A percentile compares a stretch with the other conserved stretches of the same genome.
These are phyloP conservation scores for Lactarius trivialis DNA, from an alignment of 768 basidiomycete genomes.

Conservation along the genomic window DNA sequence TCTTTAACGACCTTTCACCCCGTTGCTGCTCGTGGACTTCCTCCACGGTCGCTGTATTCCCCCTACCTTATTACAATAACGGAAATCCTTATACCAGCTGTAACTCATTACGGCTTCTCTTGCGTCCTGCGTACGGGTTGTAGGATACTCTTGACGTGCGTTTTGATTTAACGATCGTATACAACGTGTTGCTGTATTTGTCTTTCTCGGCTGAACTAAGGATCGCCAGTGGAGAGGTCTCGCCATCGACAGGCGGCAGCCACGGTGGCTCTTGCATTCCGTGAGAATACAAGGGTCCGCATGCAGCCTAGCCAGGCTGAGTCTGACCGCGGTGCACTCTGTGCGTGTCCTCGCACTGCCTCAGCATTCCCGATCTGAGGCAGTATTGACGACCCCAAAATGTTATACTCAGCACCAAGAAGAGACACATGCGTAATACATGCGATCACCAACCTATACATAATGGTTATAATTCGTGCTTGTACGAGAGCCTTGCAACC, in stretches of 20 bases:
- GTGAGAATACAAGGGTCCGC: constrained; percentile 6
- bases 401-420: background rate
- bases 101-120: constrained; percentile 1
- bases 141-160: constrained; percentile 7
- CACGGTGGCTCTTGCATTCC: constrained; percentile 6
- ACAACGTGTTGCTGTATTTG: constrained; percentile 13
- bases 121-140: constrained; percentile 1
- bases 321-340: background rate
- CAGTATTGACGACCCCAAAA: constrained; percentile 9
- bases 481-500: background rate
- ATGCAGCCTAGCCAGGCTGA: constrained; percentile 6
- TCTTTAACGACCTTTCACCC: background rate
- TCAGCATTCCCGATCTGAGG: constrained; percentile 7
- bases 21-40: constrained; percentile 10
- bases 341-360: constrained; percentile 4
- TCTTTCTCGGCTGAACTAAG: constrained; percentile 14
- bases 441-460: constrained; percentile 10
- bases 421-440: constrained; percentile 10
- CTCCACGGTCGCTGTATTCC: constrained; percentile 9
- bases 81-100: background rate
- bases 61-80: constrained; percentile 16
- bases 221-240: constrained; percentile 4
- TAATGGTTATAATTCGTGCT: background rate
- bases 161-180: constrained; percentile 9
- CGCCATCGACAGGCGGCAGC: constrained; percentile 11